Evolutionary conservation across 129 eudicot species (phyloP).

Genomic region (Escallonia herrerae): DNA sequence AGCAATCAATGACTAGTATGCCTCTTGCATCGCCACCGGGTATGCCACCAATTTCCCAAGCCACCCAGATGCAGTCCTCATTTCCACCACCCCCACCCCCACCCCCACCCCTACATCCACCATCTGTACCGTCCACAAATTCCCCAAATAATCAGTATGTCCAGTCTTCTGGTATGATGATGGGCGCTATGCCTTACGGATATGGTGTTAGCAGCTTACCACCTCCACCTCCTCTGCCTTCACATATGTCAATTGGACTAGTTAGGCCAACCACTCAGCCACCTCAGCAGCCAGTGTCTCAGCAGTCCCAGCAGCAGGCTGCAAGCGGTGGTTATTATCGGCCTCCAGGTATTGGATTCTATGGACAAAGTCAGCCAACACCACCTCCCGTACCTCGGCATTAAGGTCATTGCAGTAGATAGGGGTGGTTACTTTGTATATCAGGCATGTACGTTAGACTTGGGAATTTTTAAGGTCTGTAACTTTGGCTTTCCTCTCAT

Average conservation of each 20-base stretch:
- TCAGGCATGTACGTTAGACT: constrained; percentile 25
- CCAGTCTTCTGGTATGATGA: constrained; percentile 40
- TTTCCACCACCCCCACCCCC: constrained; percentile 49
- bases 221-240: constrained; percentile 55
- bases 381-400: constrained; percentile 73
- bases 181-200: constrained; percentile 52
- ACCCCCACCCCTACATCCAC: constrained; percentile 37
- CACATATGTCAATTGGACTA: constrained; percentile 45
- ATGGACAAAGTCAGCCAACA: constrained; percentile 65
- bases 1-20: constrained; percentile 16
- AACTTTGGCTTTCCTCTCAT: not conserved
- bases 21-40: constrained; percentile 22
- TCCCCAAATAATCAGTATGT: constrained; percentile 45
- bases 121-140: constrained; percentile 22
- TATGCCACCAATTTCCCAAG: constrained; percentile 20
- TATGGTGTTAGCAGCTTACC: constrained; percentile 66
- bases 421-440: constrained; percentile 30
- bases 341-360: constrained; percentile 75
- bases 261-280: constrained; percentile 51
- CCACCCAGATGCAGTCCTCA: constrained; percentile 40
- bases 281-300: constrained; percentile 39
- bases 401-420: constrained; percentile 28
- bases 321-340: constrained; percentile 71
- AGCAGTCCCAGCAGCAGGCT: constrained; percentile 31
- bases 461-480: not conserved